Conservation (phyloP, 495 filamentous ascomycete genomes). For the Penicillium longicatenatum region DNA sequence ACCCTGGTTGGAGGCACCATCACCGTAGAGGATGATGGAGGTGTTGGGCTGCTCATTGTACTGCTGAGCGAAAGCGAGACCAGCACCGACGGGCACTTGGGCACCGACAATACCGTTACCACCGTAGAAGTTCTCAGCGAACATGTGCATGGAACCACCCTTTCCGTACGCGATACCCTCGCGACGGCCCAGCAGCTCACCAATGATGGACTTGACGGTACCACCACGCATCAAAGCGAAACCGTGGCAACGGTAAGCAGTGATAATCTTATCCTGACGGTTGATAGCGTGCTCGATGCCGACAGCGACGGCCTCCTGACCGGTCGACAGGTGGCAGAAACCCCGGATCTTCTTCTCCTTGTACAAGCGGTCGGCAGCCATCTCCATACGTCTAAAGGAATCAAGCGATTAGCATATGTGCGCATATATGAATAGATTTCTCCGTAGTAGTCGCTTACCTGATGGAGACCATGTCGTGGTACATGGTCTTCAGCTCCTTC, state of each 20-base stretch:
- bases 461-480: slow-evolving; percentile 93
- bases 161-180: slow-evolving; percentile 98
- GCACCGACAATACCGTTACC: slow-evolving; percentile 99
- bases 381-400: slow-evolving; percentile 86
- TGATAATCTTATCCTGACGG: slow-evolving; percentile 91
- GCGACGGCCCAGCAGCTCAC: slow-evolving; percentile 90
- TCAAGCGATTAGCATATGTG: slow-evolving; percentile 1
- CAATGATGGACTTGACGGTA: slow-evolving; percentile 90
- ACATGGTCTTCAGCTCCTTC: slow-evolving; percentile 97
- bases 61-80: slow-evolving; percentile 95
- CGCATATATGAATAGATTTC: neutral
- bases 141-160: slow-evolving; percentile 99
- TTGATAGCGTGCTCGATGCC: slow-evolving; percentile 96
- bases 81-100: slow-evolving; percentile 96
- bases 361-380: slow-evolving; percentile 96
- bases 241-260: slow-evolving; percentile 97
- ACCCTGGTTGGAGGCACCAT: slow-evolving; percentile 97
- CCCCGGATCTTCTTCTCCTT: slow-evolving; percentile 99
- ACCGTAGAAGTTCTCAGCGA: slow-evolving; percentile 95
- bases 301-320: slow-evolving; percentile 95
- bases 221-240: slow-evolving; percentile 96
- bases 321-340: slow-evolving; percentile 98
- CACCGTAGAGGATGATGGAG: slow-evolving; percentile 90
- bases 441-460: slow-evolving; percentile 57
- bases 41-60: slow-evolving; percentile 84